Percentiles rank a stretch among this genome's conserved stretches.
phyloP scores from a whole-genome alignment of 2,329 filamentous ascomycete genomes.

The Polychaeton citri region DNA sequence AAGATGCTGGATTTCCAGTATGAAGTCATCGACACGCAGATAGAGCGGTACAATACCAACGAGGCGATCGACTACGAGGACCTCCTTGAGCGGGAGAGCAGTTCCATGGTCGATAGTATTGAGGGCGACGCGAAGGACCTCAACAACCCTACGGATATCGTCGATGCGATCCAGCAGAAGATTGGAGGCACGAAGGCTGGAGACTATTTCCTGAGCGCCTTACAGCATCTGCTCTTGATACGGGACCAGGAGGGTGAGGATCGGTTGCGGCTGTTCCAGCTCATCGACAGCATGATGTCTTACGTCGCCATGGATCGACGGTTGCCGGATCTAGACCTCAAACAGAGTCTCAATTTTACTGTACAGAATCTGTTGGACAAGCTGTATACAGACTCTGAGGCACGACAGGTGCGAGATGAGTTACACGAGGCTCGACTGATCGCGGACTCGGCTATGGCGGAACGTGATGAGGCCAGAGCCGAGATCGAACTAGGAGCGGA shows the following conservation, averaged over 20 bases:
- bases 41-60: slow-evolving; percentile 83
- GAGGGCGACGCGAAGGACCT: slow-evolving; percentile 83
- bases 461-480: slow-evolving; percentile 86
- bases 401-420: slow-evolving; percentile 82
- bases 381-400: slow-evolving; percentile 91
- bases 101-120: slow-evolving; percentile 75
- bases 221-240: slow-evolving; percentile 90
- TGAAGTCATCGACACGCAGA: slow-evolving; percentile 95
- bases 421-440: slow-evolving; percentile 81
- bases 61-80: slow-evolving; percentile 98
- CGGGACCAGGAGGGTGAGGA: slow-evolving; percentile 87
- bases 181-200: slow-evolving; percentile 73
- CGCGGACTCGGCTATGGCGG: slow-evolving; percentile 87
- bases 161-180: slow-evolving; percentile 79
- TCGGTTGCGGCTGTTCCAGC: slow-evolving; percentile 85
- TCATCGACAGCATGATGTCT: slow-evolving; percentile 96
- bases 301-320: slow-evolving; percentile 97
- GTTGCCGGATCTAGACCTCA: slow-evolving; percentile 91
- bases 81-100: slow-evolving; percentile 80
- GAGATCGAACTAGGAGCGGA: slow-evolving; percentile 85
- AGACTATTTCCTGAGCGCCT: slow-evolving; percentile 89
- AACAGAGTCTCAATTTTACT: slow-evolving; percentile 94
- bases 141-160: slow-evolving; percentile 84
- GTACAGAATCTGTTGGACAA: slow-evolving; percentile 92
- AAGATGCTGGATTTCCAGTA: slow-evolving; percentile 99